Evolutionary conservation across 805 yeast species (phyloP), one percentile per base, ranked within the genome.

Genomic region (Wickerhamomyces queroliae): DNA sequence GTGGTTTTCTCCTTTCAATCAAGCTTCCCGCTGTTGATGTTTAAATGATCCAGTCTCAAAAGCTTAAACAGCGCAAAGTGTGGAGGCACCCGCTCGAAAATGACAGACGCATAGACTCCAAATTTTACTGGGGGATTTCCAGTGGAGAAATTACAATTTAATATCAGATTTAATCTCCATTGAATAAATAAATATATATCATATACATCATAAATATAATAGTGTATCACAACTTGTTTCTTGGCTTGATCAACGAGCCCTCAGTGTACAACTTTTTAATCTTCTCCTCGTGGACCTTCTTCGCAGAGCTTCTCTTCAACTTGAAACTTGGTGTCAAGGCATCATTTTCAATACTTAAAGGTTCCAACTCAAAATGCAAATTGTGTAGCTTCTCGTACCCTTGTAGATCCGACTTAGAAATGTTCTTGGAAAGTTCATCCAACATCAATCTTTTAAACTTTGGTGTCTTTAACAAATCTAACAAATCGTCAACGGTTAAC

Each of bases 251-350:
- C 17, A 39, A 12, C 45, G 42, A 28, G 3, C 74, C 74, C 45
- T 72, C 76, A 38, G 43, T 46, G 43, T 73, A 72, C 63, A 72
- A 55, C 12, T 41, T 46, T 17, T 61, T 60, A 38, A 72, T 56
- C 25, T 64, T 67, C 16, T 47, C 40, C 37, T 54, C 50, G 40
- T 64, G 72, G 37, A 56, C 53, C 50, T 61, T 62, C 17, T 57
- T 59, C 9, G 74, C 72, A 32, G 58, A 56, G 5, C 63, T 61
- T 41, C 78, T 56, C 53, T 69, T 67, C 42, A 69, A 53, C 51
- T 69, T 69, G 40, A 69, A 40, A 8, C 83, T 78, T 26, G 83
- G 83, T 5, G 84, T 78, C 35, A 78, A 53, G 3, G 70, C 67
- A 33, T 73, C 72, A 40, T 72, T 70, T 40, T 66, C 76, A 19